phyloP scores from a whole-genome alignment of 2,329 filamentous ascomycete genomes.

The Pestalotiopsis sp. region DNA sequence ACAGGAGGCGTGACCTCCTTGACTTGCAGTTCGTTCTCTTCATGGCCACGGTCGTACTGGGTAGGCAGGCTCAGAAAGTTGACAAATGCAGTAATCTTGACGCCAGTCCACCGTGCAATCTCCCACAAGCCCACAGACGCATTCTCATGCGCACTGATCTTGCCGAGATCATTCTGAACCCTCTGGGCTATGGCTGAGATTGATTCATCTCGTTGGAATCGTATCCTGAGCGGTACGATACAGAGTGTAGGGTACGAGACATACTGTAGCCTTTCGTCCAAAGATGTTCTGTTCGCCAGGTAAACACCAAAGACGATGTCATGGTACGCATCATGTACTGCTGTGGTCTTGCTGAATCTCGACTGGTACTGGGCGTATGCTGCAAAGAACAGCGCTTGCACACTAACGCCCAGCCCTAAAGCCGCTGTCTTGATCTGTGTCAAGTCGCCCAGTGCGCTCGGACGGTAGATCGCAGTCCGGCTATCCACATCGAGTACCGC shows the following conservation, averaged over 20 bases:
- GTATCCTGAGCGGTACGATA: conserved; percentile 70
- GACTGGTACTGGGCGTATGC: conserved; percentile 54
- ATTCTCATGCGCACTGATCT: conserved; percentile 57
- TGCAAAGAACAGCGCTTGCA: conserved; percentile 77
- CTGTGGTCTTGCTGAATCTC: not conserved
- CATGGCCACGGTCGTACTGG: not conserved
- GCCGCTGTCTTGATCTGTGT: conserved; percentile 19
- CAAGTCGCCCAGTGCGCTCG: conserved; percentile 16
- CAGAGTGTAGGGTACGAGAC: conserved; percentile 71
- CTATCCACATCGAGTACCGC: not conserved
- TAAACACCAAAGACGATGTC: conserved; percentile 75
- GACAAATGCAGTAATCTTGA: conserved; percentile 70
- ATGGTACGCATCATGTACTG: conserved; percentile 10
- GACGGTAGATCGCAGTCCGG: conserved; percentile 18
- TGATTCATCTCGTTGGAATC: conserved; percentile 23
- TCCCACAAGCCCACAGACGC: conserved; percentile 66
- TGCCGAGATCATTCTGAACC: conserved; percentile 68
- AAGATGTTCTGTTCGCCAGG: conserved; percentile 71
- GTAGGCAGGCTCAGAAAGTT: conserved; percentile 70
- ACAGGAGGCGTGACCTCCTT: not conserved
- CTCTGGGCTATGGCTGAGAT: conserved; percentile 53
- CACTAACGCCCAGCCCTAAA: conserved; percentile 54
- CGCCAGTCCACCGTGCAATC: conserved; percentile 72
- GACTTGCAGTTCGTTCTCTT: not conserved
- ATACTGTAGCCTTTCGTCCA: conserved; percentile 47